Conservation (phyloP, 2,329 filamentous ascomycete species). For the Penicillium vulpinum region DNA sequence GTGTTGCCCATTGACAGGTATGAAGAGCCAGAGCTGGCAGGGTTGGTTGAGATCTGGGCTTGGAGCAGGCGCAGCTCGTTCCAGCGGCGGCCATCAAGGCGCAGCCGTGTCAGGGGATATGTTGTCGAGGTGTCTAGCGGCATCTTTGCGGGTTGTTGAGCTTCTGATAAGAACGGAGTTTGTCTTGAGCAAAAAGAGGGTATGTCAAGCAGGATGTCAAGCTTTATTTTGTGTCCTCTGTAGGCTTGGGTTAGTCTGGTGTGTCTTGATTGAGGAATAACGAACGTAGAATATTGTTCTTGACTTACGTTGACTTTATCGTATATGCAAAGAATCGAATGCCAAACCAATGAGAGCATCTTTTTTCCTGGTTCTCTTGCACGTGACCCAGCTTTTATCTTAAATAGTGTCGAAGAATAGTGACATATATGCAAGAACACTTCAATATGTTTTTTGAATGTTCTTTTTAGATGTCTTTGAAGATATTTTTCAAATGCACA, state of each 20-base stretch:
- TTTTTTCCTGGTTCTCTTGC: conserved; percentile 8
- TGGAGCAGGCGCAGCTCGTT: conserved; percentile 90
- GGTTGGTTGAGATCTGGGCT: conserved; percentile 88
- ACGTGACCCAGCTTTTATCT: conserved; percentile 1
- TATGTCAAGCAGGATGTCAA: background rate
- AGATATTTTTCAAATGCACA: too few relatives aligned
- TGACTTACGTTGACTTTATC: conserved; percentile 3
- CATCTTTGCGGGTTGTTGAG: conserved; percentile 55
- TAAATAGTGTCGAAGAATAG: too few relatives aligned
- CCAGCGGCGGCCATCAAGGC: conserved; percentile 85
- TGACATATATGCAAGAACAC: too few relatives aligned
- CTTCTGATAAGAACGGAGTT: background rate
- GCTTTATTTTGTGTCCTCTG: background rate
- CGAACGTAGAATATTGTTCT: background rate
- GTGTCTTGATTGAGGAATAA: background rate
- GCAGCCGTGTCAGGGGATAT: conserved; percentile 81
- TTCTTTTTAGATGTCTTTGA: too few relatives aligned
- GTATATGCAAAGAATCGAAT: background rate
- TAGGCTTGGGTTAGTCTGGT: background rate
- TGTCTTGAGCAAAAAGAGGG: background rate
- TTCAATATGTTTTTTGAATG: too few relatives aligned
- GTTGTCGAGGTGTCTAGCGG: conserved; percentile 91
- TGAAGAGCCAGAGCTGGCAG: conserved; percentile 86
- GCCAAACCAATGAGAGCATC: background rate
- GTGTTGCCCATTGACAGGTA: conserved; percentile 98